Evolutionary conservation across 345 rosid species (phyloP), one percentile per base, ranked within the genome.

Genomic region (Syzygium grande): DNA sequence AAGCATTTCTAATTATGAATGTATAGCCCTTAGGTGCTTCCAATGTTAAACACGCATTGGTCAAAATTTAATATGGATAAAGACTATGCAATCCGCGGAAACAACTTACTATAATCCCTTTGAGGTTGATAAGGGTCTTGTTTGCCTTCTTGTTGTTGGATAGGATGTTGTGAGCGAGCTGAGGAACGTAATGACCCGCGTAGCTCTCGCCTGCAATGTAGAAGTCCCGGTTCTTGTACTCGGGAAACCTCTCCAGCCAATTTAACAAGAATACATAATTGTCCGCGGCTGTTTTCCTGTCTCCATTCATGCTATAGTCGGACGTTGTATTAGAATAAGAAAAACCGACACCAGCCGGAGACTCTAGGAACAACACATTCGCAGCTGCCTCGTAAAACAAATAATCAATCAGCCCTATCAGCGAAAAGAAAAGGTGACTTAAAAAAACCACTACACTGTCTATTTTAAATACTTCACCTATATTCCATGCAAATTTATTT

Each of bases 121-220:
- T 94, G 94, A 97, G 95, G 88, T 97, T 93, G 92, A 97, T 91
- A 34, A 46, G n/a, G 85, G 91, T 90, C 34, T 38, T 90, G 87
- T 92, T 92, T 46, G 92, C 87, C 77, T 85, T 92, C 41, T 87
- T 85, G 65, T 86, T 91, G 89, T 93, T 93, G 53, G 93, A 92
- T n/a, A 94, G 93, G 87, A 97, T 92, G 53, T 92, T 91, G 52
- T 93, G 92, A 19, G 97, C 95, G 61, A 97, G 95, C 29, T 97
- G 97, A 77, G 99, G 96, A 9, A 92, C 98, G 86, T 94, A 96
- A 87, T 97, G 99, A 4, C 98, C 98, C 0, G 98, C 98, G 53
- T 97, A 97, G 89, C 99, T 96, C 89, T 97, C 99, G 0, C 99
- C 99, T 46, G 98, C 51, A 25, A 97, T 91, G 90, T 93, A 97